These are phyloP conservation scores for Medicago ruthenica DNA, from an alignment of 306 rosid species.

Conservation along the genomic window DNA sequence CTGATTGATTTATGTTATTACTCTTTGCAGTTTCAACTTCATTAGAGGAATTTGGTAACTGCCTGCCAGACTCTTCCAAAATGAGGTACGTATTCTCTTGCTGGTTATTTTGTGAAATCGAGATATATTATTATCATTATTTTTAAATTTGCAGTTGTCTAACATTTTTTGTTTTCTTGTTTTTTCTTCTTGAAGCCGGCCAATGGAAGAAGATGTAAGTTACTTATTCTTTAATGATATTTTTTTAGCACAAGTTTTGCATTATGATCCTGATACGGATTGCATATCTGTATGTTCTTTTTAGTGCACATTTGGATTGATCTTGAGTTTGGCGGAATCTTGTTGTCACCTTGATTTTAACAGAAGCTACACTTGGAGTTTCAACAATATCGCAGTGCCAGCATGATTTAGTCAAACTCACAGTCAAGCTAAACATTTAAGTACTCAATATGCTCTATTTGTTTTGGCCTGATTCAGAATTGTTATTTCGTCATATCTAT, in stretches of 20 bases:
- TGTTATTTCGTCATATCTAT: too few relatives aligned
- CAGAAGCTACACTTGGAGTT: too few relatives aligned
- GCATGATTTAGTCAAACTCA: too few relatives aligned
- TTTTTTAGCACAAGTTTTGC: neutral
- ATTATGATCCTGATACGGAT: neutral
- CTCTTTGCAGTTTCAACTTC: slow-evolving; percentile 1
- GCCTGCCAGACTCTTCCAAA: neutral
- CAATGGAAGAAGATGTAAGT: slow-evolving; percentile 95
- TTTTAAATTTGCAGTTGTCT: neutral
- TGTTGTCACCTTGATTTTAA: too few relatives aligned
- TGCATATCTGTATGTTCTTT: neutral
- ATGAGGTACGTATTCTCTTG: slow-evolving; percentile 45
- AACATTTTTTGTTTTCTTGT: neutral
- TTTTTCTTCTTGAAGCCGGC: slow-evolving; percentile 54
- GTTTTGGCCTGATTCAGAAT: too few relatives aligned
- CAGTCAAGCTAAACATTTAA: neutral
- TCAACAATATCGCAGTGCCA: too few relatives aligned
- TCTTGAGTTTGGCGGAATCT: too few relatives aligned
- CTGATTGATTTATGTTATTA: neutral
- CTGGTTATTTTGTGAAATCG: neutral
- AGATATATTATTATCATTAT: neutral
- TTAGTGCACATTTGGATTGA: too few relatives aligned
- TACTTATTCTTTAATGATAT: slow-evolving; percentile 11
- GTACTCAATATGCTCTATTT: too few relatives aligned
- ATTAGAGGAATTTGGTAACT: slow-evolving; percentile 3